Percentiles rank a stretch among this genome's conserved stretches.
These are phyloP conservation scores for Atalantia buxifolia DNA, from an alignment of 345 rosid species.

Conservation along the genomic window DNA sequence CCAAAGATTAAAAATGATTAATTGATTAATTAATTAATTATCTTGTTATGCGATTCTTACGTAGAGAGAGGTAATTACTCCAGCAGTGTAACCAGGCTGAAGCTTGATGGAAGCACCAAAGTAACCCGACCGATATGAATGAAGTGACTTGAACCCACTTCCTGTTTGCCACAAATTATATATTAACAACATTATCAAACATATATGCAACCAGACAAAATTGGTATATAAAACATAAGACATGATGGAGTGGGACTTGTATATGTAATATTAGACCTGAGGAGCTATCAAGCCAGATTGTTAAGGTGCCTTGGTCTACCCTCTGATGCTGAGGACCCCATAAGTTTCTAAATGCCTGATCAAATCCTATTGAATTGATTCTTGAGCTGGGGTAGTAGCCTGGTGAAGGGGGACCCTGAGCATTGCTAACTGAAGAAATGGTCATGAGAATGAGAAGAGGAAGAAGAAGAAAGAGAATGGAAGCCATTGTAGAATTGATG, in stretches of 20 bases:
- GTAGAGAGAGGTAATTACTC: conserved; percentile 80
- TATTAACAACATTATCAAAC: not conserved
- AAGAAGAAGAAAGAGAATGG: conserved; percentile 11
- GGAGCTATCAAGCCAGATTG: conserved; percentile 69
- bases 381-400: conserved; percentile 76
- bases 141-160: conserved; percentile 85
- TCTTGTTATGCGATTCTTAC: conserved; percentile 30
- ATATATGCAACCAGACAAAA: not conserved
- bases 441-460: conserved; percentile 20
- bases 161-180: conserved; percentile 40
- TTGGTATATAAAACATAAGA: not conserved
- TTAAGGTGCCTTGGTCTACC: conserved; percentile 47
- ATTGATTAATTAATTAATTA: not conserved
- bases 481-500: conserved; percentile 34
- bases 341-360: conserved; percentile 49
- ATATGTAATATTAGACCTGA: conserved; percentile 38
- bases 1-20: not conserved
- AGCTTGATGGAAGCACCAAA: conserved; percentile 82
- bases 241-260: not conserved
- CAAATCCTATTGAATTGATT: conserved; percentile 42
- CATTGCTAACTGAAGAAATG: conserved; percentile 19
- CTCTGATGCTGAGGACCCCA: conserved; percentile 95
- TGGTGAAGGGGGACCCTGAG: conserved; percentile 71
- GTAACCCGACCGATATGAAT: conserved; percentile 67
- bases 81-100: conserved; percentile 91